phyloP scores from a whole-genome alignment of 2,329 filamentous ascomycete species.

The Teratosphaeria gauchensis region DNA sequence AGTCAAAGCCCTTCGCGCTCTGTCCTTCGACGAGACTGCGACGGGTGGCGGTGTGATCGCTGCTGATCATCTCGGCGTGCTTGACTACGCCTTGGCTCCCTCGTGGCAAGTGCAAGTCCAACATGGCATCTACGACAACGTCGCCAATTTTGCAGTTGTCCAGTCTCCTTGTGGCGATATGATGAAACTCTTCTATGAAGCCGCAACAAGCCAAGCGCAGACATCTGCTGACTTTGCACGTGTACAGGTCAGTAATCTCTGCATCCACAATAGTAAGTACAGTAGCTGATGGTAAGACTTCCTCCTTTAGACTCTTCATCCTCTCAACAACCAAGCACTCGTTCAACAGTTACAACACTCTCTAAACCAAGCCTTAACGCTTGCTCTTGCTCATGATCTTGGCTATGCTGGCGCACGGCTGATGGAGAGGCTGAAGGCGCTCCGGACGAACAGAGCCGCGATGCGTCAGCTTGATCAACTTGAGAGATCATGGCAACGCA shows the following conservation, averaged over 20 bases:
- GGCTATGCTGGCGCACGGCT: not conserved
- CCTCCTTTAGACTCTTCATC: slow-evolving; percentile 32
- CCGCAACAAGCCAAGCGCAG: slow-evolving; percentile 22
- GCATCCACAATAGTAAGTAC: slow-evolving; percentile 18
- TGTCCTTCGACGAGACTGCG: not conserved
- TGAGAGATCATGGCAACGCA: not conserved
- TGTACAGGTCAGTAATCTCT: slow-evolving; percentile 27
- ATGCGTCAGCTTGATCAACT: slow-evolving; percentile 4
- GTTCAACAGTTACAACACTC: slow-evolving; percentile 19
- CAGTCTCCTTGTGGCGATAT: not conserved
- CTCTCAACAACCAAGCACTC: slow-evolving; percentile 36
- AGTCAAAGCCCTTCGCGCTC: not conserved
- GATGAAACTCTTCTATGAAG: slow-evolving; percentile 21
- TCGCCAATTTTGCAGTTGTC: not conserved
- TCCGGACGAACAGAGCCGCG: not conserved
- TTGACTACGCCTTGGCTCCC: slow-evolving; percentile 10
- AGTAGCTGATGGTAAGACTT: slow-evolving; percentile 27
- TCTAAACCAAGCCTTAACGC: slow-evolving; percentile 9
- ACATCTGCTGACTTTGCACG: slow-evolving; percentile 31
- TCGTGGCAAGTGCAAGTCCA: slow-evolving; percentile 11
- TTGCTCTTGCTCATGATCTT: slow-evolving; percentile 16
- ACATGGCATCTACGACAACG: slow-evolving; percentile 8
- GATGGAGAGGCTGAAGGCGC: not conserved
- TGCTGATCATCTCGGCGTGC: slow-evolving; percentile 15
- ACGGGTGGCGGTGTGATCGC: not conserved